Evolutionary conservation across 768 basidiomycete species (phyloP).

Genomic region (Tulasnella sp.): DNA sequence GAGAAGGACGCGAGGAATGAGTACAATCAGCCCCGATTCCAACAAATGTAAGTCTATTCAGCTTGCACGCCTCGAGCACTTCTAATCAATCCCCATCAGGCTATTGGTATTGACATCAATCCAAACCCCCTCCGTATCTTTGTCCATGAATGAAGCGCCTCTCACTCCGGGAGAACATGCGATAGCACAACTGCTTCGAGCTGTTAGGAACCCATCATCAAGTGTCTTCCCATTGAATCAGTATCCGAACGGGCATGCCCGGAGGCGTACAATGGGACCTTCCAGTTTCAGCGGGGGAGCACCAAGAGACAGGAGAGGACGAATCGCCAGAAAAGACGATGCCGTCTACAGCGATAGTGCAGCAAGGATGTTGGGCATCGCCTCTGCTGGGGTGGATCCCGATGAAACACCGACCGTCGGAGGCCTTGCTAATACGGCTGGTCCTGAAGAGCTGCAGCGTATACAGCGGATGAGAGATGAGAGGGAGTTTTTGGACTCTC

Average conservation of each 20-base stretch:
- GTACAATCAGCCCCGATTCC: slow-evolving; percentile 64
- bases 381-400: not conserved
- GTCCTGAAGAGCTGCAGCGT: slow-evolving; percentile 8
- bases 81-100: slow-evolving; percentile 41
- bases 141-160: slow-evolving; percentile 53
- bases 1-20: slow-evolving; percentile 40
- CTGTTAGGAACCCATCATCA: slow-evolving; percentile 27
- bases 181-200: slow-evolving; percentile 59
- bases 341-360: slow-evolving; percentile 4
- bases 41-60: slow-evolving; percentile 62
- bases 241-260: not conserved
- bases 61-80: not conserved
- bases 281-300: slow-evolving; percentile 69
- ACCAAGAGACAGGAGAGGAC: slow-evolving; percentile 74
- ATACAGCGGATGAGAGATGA: slow-evolving; percentile 17
- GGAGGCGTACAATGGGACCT: slow-evolving; percentile 45
- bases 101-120: slow-evolving; percentile 34
- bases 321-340: slow-evolving; percentile 43
- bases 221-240: slow-evolving; percentile 22
- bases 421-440: not conserved
- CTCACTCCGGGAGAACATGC: slow-evolving; percentile 65
- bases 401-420: slow-evolving; percentile 25
- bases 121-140: slow-evolving; percentile 55
- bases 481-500: slow-evolving; percentile 25
- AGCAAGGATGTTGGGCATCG: not conserved